Conservation (phyloP, 768 basidiomycete species). For the Tylopilus rubrobrunneus region DNA sequence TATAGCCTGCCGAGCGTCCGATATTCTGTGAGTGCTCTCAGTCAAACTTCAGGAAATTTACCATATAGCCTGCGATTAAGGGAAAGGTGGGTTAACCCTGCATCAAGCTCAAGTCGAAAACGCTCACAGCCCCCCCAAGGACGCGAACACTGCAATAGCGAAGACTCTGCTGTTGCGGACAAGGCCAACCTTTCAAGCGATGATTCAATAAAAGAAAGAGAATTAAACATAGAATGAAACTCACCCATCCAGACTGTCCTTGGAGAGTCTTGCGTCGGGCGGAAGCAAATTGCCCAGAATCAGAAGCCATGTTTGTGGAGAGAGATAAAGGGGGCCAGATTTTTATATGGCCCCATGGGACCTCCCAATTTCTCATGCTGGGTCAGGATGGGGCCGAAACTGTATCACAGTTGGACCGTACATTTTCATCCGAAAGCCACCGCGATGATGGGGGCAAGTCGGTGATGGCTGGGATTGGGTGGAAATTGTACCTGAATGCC, state of each 20-base stretch:
- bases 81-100: neutral
- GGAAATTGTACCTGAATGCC: too few relatives aligned
- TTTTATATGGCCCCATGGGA: neutral
- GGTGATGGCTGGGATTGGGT: neutral
- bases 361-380: neutral
- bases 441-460: neutral
- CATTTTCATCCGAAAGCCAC: too few relatives aligned
- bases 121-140: neutral
- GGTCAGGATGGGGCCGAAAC: neutral
- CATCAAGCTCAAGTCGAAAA: neutral
- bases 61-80: neutral
- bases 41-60: neutral
- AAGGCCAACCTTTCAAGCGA: neutral
- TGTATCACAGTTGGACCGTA: too few relatives aligned
- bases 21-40: neutral
- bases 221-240: neutral
- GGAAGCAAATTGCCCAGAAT: conserved; percentile 25
- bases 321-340: neutral
- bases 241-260: neutral
- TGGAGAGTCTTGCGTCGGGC: neutral
- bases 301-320: conserved; percentile 31
- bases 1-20: conserved; percentile 31
- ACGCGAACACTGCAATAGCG: neutral
- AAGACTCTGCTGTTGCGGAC: neutral
- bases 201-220: neutral